Base-by-base conservation (phyloP, 257 asterid species). In the Echites panduratus region DNA sequence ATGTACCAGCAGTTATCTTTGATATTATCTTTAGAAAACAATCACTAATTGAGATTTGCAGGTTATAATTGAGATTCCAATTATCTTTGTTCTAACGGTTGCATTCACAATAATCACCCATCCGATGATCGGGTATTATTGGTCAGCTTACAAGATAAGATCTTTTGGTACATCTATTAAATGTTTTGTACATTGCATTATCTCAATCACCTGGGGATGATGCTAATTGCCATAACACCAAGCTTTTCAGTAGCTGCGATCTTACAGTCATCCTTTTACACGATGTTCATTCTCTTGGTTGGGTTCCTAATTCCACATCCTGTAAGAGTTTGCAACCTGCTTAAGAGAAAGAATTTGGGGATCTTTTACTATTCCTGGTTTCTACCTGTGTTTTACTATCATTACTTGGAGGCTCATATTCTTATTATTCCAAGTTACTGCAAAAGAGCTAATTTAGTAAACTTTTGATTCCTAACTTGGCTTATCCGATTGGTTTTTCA, bases 241-340 rank as follows among this genome's bases (percentile, higher is more conserved):
- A 81, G 75, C 77, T 61, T 69, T n/a, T 66, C 76, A 35, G 64
- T 81, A 11, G 82, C 79, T 49, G 73, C 81, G 8, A 54, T 66
- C 49, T 41, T 81, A n/a, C 89, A 84, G 73, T 83, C 95, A 16
- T 81, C 85, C 29, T 76, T 86, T 22, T 86, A 81, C 84, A 79
- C 85, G 9, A 57, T 83, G 77, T 70, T 80, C 75, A 77, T 82
- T 63, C 81, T 88, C 3, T 82, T 86, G 68, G 75, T 90, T 17
- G 91, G 95, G 40, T 86, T 79, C 80, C 68, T 86, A 77, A 80
- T 88, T 68, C 95, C 91, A 75, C 87, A 65, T 26, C 85, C 89
- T 35, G 93, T 86, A 70, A 82, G 88, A 17, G n/a, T 9, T 66
- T 17, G n/a, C n/a, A n/a, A 3, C 38, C 38, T 32, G 38, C 38